A percentile compares a stretch with the other conserved stretches of the same genome.
Evolutionary conservation across 2,329 filamentous ascomycete genomes (phyloP).

Genomic region (Neofusicoccum kwambonambiense): DNA sequence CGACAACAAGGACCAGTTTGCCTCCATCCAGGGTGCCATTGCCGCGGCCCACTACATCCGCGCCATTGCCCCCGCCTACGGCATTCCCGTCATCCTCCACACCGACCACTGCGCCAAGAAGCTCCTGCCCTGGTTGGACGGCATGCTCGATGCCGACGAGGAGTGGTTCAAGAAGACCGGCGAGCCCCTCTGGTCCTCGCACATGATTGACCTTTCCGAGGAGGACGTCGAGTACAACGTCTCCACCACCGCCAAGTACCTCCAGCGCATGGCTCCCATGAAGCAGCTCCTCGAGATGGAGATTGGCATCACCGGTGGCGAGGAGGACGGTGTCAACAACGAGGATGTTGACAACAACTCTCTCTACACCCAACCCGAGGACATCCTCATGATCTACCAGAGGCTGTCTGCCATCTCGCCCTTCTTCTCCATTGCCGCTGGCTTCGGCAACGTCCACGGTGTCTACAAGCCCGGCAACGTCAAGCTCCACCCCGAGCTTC

Average conservation of each 20-base stretch:
- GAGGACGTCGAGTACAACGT: slow-evolving; percentile 89
- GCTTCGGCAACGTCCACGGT: slow-evolving; percentile 98
- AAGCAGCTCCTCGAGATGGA: slow-evolving; percentile 99
- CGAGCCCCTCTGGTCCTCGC: slow-evolving; percentile 89
- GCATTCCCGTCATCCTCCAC: slow-evolving; percentile 80
- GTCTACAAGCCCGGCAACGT: slow-evolving; percentile 99
- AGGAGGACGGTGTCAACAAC: slow-evolving; percentile 99
- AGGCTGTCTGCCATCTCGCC: slow-evolving; percentile 78
- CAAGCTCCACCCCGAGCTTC: slow-evolving; percentile 91
- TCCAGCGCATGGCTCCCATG: slow-evolving; percentile 91
- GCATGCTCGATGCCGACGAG: slow-evolving; percentile 93
- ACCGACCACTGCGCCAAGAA: slow-evolving; percentile 99
- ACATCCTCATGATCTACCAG: slow-evolving; percentile 89
- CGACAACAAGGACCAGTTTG: slow-evolving; percentile 64
- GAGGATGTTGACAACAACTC: slow-evolving; percentile 95
- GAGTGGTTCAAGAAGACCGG: slow-evolving; percentile 89
- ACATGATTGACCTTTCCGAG: slow-evolving; percentile 98
- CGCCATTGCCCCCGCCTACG: slow-evolving; percentile 80
- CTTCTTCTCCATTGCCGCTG: slow-evolving; percentile 97
- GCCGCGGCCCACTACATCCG: slow-evolving; percentile 89
- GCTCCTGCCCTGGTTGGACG: slow-evolving; percentile 80
- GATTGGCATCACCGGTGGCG: slow-evolving; percentile 93
- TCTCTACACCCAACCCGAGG: slow-evolving; percentile 96
- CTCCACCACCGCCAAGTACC: slow-evolving; percentile 84
- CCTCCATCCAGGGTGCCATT: slow-evolving; percentile 82